Evolutionary conservation across 163 green algal genomes (phyloP), one percentile per base, ranked within the genome.

Genomic region (Volvox carteri): DNA sequence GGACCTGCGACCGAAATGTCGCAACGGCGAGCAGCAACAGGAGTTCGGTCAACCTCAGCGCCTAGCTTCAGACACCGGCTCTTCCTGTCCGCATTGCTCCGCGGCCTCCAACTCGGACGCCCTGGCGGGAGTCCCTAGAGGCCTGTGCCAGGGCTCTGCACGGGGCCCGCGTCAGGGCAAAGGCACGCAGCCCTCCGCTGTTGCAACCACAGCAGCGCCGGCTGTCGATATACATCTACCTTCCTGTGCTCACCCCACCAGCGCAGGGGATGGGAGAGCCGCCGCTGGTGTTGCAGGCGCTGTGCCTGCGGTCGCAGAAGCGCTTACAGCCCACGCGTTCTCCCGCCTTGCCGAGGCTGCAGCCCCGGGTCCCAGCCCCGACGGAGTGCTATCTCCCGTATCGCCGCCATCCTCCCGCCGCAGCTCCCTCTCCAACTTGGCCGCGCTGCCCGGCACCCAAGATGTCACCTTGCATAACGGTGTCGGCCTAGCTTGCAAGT

Each of bases 341-440:
- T 75, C 33, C 12, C 65, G 30, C 65, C 30, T 46, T 12, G 65
- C 21, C 6, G 70, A 78, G 70, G 18, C 39, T 21, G 19, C 52
- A 33, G 33, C 6, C 8, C 21, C 77, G 12, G 78, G 58, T 11
- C 78, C 58, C 28, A 86, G 58, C 39, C 78, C 78, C 0, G 78
- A 62, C 41, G 62, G 78, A 41, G 78, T 86, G 28, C 42, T 86
- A 2, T 86, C 78, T 11, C 78, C 78, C 25, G n/a, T 77, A 0
- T 86, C 78, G 39, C 58, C 78, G 5, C 42, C 58, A 14, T 86
- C 78, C 39, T 54, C 41, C 60, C 50, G 73, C 25, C 39, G n/a
- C 28, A 48, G 37, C 75, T 84, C 75, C 50, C 14, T 52, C 1
- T 65, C 74, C 74, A n/a, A 39, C 41, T 79, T 25, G 46, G 46